Evolutionary conservation across 331 rosid genomes (phyloP).

Genomic region (Prunus yedoensis): DNA sequence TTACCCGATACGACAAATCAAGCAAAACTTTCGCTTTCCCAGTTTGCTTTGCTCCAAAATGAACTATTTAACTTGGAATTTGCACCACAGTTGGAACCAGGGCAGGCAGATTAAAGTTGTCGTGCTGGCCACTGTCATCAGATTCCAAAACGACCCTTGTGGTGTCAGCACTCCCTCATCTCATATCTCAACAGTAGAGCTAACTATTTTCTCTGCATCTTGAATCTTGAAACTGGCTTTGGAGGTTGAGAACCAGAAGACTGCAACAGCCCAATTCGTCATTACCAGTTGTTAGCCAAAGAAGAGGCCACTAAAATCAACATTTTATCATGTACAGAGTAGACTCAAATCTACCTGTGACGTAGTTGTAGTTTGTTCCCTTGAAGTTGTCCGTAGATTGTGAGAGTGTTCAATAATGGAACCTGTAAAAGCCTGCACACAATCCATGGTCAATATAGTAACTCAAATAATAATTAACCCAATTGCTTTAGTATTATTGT

Average conservation of each 20-base stretch:
- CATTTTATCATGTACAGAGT: neutral
- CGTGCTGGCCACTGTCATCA: neutral
- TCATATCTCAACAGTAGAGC: neutral
- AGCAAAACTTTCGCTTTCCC: neutral
- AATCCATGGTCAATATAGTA: neutral
- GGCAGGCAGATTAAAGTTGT: neutral
- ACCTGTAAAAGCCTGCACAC: slow-evolving; percentile 43
- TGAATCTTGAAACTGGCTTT: slow-evolving; percentile 92
- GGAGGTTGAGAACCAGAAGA: slow-evolving; percentile 53
- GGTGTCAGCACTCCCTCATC: neutral
- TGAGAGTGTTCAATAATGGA: slow-evolving; percentile 39
- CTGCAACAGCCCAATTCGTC: slow-evolving; percentile 34
- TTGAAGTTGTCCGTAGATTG: slow-evolving; percentile 19
- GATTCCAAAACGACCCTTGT: neutral
- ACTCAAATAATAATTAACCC: neutral
- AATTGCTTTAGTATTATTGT: neutral
- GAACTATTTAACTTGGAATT: neutral
- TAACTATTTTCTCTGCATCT: slow-evolving; percentile 76
- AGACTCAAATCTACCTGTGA: slow-evolving; percentile 23
- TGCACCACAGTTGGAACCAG: neutral
- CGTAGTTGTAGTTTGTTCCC: slow-evolving; percentile 14
- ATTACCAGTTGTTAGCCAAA: neutral
- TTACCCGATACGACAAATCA: neutral
- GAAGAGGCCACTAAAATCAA: neutral
- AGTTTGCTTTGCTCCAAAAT: neutral